phyloP scores from a whole-genome alignment of 257 asterid species.

The Lithospermum erythrorhizon region DNA sequence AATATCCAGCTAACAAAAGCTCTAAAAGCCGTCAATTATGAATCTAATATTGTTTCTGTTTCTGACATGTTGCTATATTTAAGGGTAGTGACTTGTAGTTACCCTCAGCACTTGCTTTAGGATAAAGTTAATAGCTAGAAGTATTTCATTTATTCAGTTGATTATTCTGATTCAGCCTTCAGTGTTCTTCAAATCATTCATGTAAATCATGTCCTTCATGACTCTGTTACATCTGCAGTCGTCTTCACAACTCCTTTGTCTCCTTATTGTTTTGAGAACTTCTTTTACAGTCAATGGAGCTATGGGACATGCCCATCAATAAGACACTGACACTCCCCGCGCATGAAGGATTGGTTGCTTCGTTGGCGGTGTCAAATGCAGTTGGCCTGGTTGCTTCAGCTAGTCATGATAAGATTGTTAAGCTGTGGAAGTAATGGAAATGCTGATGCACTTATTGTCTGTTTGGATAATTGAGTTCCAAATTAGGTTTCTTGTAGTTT shows the following conservation, averaged over 20 bases:
- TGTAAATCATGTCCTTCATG: too few species aligned
- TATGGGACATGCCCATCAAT: constrained; percentile 79
- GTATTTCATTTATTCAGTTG: too few species aligned
- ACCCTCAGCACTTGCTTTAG: too few species aligned
- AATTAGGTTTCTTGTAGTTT: background rate
- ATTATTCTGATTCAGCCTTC: too few species aligned
- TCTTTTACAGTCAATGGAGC: constrained; percentile 67
- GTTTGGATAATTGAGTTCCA: background rate
- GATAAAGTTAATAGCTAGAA: too few species aligned
- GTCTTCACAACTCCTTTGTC: background rate
- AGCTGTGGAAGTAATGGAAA: constrained; percentile 52
- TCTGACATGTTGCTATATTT: too few species aligned
- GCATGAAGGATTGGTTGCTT: constrained; percentile 70
- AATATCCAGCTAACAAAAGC: too few species aligned
- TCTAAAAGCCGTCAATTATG: too few species aligned
- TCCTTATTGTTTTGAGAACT: background rate
- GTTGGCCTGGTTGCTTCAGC: constrained; percentile 89
- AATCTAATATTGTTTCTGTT: too few species aligned
- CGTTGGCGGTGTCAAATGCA: constrained; percentile 61
- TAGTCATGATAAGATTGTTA: constrained; percentile 76
- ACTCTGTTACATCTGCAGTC: too few species aligned
- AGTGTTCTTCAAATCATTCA: too few species aligned
- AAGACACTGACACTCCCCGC: constrained; percentile 74
- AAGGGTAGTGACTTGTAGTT: too few species aligned
- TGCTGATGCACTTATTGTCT: background rate